Evolutionary conservation across 83 land plant genomes (phyloP).

Genomic region (Picea abies): DNA sequence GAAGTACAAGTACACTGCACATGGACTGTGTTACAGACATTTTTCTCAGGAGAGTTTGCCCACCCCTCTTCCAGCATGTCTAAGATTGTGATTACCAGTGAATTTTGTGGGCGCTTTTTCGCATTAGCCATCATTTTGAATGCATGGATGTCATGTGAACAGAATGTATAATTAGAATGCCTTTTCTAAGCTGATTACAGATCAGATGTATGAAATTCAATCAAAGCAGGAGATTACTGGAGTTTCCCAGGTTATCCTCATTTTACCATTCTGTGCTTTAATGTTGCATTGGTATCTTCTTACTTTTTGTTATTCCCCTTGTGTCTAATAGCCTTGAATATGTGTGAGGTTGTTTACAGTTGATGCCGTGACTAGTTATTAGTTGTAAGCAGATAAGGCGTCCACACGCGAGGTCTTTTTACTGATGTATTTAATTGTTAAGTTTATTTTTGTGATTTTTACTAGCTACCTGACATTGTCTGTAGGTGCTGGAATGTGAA

Average conservation of each 20-base stretch:
- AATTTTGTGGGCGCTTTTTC: not conserved
- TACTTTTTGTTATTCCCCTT: not conserved
- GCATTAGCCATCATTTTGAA: not conserved
- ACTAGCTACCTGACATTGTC: not conserved
- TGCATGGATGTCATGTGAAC: not conserved
- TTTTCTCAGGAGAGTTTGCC: not conserved
- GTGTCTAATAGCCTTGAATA: not conserved
- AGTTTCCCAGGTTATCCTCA: not conserved
- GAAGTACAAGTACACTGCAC: not conserved
- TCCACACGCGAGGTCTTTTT: not conserved
- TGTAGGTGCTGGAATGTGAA: not conserved
- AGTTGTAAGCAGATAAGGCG: not conserved
- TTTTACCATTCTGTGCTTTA: not conserved
- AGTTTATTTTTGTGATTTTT: not conserved
- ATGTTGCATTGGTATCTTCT: not conserved
- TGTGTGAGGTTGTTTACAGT: slow-evolving; percentile 2
- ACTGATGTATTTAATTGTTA: not conserved
- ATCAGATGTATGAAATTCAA: not conserved
- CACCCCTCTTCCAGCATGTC: not conserved
- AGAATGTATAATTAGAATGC: not conserved
- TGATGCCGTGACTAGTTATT: not conserved
- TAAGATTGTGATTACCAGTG: not conserved
- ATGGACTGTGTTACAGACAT: not conserved
- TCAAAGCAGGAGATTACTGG: not conserved
- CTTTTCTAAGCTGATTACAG: not conserved